A percentile compares a stretch with the other conserved stretches of the same genome.
These are phyloP conservation scores for Sclerotinia nivalis DNA, from an alignment of 2,329 filamentous ascomycete genomes.

Conservation along the genomic window DNA sequence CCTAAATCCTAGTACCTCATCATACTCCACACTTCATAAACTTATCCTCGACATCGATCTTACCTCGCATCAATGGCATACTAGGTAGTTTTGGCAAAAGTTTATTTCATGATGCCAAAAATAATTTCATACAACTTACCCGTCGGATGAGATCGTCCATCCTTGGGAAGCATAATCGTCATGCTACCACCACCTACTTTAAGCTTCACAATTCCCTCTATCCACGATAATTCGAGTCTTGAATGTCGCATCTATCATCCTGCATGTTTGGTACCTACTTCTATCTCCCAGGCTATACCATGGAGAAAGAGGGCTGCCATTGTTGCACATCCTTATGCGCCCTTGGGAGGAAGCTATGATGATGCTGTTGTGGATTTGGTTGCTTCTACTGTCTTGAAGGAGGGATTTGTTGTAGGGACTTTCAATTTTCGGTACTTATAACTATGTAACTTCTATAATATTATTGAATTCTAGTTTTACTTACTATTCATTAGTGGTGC, in stretches of 20 bases:
- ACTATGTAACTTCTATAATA: background rate
- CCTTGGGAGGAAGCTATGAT: slow-evolving; percentile 81
- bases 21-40: background rate
- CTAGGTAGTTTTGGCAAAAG: background rate
- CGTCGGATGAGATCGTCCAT: slow-evolving; percentile 31
- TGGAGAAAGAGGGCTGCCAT: slow-evolving; percentile 57
- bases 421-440: slow-evolving; percentile 81
- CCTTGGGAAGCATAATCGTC: slow-evolving; percentile 22
- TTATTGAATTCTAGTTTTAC: slow-evolving; percentile 10
- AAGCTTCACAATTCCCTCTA: slow-evolving; percentile 77
- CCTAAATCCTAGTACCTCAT: background rate
- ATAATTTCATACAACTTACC: slow-evolving; percentile 14
- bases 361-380: slow-evolving; percentile 74
- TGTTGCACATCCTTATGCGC: slow-evolving; percentile 87
- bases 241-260: slow-evolving; percentile 85
- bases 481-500: slow-evolving; percentile 63
- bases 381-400: slow-evolving; percentile 58
- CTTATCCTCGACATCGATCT: background rate
- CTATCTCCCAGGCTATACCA: slow-evolving; percentile 29
- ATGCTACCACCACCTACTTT: slow-evolving; percentile 60
- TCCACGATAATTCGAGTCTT: slow-evolving; percentile 74
- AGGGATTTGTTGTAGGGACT: slow-evolving; percentile 75
- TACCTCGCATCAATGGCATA: background rate
- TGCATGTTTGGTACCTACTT: slow-evolving; percentile 42
- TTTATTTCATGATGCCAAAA: slow-evolving; percentile 14